A percentile compares a stretch with the other conserved stretches of the same genome.
Evolutionary conservation across 257 asterid species (phyloP).

Genomic region (Penstemon davidsonii): DNA sequence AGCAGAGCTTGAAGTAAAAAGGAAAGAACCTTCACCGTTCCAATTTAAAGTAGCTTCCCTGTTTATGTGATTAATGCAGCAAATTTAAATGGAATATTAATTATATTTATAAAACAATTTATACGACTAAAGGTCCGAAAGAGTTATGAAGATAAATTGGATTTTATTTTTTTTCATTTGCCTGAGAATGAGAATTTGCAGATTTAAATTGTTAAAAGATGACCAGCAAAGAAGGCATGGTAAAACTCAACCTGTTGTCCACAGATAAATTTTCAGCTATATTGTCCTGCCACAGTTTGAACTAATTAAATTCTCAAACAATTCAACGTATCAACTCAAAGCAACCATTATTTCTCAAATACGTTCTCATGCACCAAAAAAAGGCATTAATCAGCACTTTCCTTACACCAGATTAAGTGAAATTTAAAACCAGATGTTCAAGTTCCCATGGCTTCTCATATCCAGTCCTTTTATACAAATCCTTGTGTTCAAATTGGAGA

Average conservation of each 20-base stretch:
- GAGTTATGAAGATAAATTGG: too few species aligned
- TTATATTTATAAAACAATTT: too few species aligned
- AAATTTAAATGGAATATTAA: slow-evolving; percentile 11
- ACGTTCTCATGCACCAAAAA: background rate
- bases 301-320: background rate
- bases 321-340: slow-evolving; percentile 1
- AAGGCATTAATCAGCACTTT: background rate
- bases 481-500: background rate
- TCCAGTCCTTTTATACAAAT: background rate
- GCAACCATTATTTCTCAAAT: background rate
- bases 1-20: slow-evolving; percentile 95
- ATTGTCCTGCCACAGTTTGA: background rate
- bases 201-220: background rate
- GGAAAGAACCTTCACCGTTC: slow-evolving; percentile 93
- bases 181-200: background rate
- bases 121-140: too few species aligned
- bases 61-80: slow-evolving; percentile 26
- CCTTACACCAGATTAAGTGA: background rate
- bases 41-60: slow-evolving; percentile 88
- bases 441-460: slow-evolving; percentile 5
- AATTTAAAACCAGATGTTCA: background rate
- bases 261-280: background rate
- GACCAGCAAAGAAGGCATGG: background rate
- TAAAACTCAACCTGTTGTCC: background rate
- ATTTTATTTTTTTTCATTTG: background rate